Conservation (phyloP, 257 asterid genomes). For the Przewalskia tangutica region DNA sequence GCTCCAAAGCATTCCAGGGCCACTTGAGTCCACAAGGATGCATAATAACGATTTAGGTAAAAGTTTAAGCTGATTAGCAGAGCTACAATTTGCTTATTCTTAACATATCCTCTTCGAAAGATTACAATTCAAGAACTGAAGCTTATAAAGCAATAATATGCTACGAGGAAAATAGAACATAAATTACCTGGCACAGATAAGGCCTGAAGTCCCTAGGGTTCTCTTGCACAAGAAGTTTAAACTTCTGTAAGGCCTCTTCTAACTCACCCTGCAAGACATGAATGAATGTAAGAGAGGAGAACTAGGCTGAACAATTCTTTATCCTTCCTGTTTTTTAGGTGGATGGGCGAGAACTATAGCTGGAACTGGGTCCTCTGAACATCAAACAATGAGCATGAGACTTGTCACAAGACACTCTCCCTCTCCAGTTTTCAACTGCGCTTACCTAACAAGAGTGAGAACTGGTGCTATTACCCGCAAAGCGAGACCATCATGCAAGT, state of each 20-base stretch:
- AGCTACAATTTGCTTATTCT: background rate
- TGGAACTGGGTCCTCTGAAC: background rate
- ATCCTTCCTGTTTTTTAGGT: no score
- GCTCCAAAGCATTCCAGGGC: background rate
- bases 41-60: background rate
- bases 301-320: background rate
- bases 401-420: no score
- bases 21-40: background rate
- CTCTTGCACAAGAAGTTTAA: constrained; percentile 63
- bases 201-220: constrained; percentile 97
- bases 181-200: constrained; percentile 71
- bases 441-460: no score
- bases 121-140: background rate
- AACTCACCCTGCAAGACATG: constrained; percentile 60
- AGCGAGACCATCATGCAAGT: background rate
- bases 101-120: background rate
- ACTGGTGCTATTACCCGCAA: background rate
- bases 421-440: no score
- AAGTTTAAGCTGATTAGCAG: background rate
- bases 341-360: background rate
- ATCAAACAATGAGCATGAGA: background rate
- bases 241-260: constrained; percentile 59
- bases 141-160: background rate
- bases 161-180: background rate
- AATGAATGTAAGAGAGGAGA: background rate